Percentiles rank a stretch among this genome's conserved stretches.
phyloP scores from a whole-genome alignment of 306 rosid species.

The Ormosia semicastrata region DNA sequence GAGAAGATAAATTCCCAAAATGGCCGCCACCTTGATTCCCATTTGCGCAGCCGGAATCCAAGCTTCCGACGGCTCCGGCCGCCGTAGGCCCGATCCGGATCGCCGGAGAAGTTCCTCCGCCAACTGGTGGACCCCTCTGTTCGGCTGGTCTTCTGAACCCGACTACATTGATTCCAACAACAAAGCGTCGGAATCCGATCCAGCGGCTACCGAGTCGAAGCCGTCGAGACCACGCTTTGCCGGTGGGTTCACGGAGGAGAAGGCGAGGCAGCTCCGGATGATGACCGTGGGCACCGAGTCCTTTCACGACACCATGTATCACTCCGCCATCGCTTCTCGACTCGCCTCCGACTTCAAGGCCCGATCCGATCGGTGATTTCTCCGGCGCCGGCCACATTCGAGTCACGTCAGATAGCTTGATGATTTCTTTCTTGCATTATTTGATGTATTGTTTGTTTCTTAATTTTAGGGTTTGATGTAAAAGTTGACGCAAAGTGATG shows the following conservation, averaged over 20 bases:
- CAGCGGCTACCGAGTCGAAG: conserved; percentile 10
- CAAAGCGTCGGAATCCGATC: conserved; percentile 27
- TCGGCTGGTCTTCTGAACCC: conserved; percentile 79
- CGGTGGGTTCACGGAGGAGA: conserved; percentile 85
- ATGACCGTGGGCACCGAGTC: conserved; percentile 57
- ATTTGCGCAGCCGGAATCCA: conserved; percentile 37
- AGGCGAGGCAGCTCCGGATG: conserved; percentile 79
- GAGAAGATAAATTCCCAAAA: neutral
- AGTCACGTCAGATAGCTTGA: neutral
- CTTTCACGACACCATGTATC: conserved; percentile 89
- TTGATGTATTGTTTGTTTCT: neutral
- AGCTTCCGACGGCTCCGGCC: conserved; percentile 44
- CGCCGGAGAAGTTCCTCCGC: conserved; percentile 47
- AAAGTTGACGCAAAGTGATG: conserved; percentile 8
- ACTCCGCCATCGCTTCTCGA: conserved; percentile 89
- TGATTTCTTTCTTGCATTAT: neutral
- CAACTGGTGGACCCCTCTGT: conserved; percentile 82
- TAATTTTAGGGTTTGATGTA: conserved; percentile 15
- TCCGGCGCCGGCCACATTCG: neutral
- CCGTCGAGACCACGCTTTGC: conserved; percentile 40
- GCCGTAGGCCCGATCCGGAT: conserved; percentile 30
- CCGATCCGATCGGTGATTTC: conserved; percentile 40
- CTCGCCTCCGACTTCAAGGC: conserved; percentile 79
- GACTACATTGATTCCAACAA: conserved; percentile 63
- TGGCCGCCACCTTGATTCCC: conserved; percentile 55